These are phyloP conservation scores for Ustilago loliicola DNA, from an alignment of 1,284 basidiomycete genomes.

Conservation along the genomic window DNA sequence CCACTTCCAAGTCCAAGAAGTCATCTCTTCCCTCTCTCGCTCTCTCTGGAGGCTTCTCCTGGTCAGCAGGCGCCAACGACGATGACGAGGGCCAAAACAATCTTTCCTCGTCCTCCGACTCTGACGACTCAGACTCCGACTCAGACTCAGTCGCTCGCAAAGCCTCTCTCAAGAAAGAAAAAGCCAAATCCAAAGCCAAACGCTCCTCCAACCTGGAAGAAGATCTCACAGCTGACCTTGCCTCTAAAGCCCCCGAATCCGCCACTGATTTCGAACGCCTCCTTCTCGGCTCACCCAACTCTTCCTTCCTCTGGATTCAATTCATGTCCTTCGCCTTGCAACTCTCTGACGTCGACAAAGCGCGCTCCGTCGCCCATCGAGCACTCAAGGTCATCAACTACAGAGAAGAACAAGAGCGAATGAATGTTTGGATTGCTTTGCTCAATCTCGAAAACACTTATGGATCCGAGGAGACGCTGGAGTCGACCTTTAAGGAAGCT, in stretches of 20 bases:
- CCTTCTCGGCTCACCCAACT: slow-evolving; percentile 94
- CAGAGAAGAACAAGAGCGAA: slow-evolving; percentile 94
- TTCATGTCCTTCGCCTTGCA: slow-evolving; percentile 99
- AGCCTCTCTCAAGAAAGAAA: slow-evolving; percentile 25
- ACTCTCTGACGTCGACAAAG: slow-evolving; percentile 94
- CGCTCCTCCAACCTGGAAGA: slow-evolving; percentile 47
- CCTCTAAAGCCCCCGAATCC: slow-evolving; percentile 79
- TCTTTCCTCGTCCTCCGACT: slow-evolving; percentile 27
- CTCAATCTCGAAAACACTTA: slow-evolving; percentile 96
- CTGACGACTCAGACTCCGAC: slow-evolving; percentile 74
- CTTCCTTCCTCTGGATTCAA: slow-evolving; percentile 98
- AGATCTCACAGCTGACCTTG: slow-evolving; percentile 65
- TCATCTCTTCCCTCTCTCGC: slow-evolving; percentile 68
- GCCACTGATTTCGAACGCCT: slow-evolving; percentile 94
- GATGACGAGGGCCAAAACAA: slow-evolving; percentile 25
- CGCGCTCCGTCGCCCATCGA: slow-evolving; percentile 85
- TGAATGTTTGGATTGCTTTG: slow-evolving; percentile 97
- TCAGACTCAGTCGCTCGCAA: slow-evolving; percentile 67
- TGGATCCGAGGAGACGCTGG: slow-evolving; percentile 80
- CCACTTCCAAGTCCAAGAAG: slow-evolving; percentile 25
- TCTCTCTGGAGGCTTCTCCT: slow-evolving; percentile 74
- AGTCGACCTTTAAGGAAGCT: slow-evolving; percentile 88
- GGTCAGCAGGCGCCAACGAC: slow-evolving; percentile 72
- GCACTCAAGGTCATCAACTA: slow-evolving; percentile 91
- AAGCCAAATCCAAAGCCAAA: slow-evolving; percentile 35